Percentiles rank a stretch among this genome's conserved stretches.
phyloP scores from a whole-genome alignment of 2,329 filamentous ascomycete genomes.

The Onygenales sp. region DNA sequence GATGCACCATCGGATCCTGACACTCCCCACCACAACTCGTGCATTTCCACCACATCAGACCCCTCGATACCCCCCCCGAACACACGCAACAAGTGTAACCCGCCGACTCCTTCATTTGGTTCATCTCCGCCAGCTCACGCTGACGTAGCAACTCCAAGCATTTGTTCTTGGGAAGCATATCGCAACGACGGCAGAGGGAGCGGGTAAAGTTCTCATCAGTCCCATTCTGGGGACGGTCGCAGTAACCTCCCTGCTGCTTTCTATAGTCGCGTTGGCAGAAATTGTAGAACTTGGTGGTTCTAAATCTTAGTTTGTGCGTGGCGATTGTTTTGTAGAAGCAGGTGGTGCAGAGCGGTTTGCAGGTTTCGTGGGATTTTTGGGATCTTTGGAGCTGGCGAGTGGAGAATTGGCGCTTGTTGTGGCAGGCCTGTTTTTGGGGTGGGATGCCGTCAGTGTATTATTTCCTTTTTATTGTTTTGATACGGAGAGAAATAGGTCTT shows the following conservation, averaged over 20 bases:
- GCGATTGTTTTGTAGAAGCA: neutral
- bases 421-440: neutral
- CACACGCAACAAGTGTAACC: neutral
- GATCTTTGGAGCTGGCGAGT: neutral
- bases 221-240: too few species aligned
- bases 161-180: too few species aligned
- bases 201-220: too few species aligned
- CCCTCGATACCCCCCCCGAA: neutral
- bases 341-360: neutral
- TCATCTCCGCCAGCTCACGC: neutral
- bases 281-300: too few species aligned
- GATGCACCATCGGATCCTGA: neutral
- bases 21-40: neutral
- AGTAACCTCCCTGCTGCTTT: too few species aligned
- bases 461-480: neutral
- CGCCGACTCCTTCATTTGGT: neutral
- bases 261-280: too few species aligned
- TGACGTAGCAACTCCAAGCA: too few species aligned
- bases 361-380: neutral
- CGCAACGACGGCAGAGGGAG: too few species aligned
- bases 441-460: neutral
- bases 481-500: neutral
- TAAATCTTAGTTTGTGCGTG: neutral
- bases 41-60: conserved; percentile 3
- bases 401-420: neutral